These are phyloP conservation scores for Tolypocladium album DNA, from an alignment of 2,329 filamentous ascomycete species.

Conservation along the genomic window DNA sequence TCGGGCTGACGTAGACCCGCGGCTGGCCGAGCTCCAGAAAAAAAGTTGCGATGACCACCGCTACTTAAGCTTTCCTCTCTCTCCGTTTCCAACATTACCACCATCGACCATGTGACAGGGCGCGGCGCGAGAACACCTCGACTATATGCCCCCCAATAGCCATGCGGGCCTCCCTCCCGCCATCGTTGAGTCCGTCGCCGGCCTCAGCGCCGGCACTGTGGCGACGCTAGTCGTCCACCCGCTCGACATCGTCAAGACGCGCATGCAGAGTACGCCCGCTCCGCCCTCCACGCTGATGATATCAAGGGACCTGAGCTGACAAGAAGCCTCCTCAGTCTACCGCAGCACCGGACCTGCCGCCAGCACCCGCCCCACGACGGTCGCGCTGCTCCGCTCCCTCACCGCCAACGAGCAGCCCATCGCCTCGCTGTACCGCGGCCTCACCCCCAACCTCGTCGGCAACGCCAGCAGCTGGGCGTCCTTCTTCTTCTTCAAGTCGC, in stretches of 20 bases:
- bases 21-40: background rate
- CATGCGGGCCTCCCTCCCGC: slow-evolving; percentile 61
- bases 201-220: slow-evolving; percentile 77
- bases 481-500: slow-evolving; percentile 73
- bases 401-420: slow-evolving; percentile 42
- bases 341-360: slow-evolving; percentile 29
- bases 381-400: slow-evolving; percentile 41
- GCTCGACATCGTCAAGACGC: slow-evolving; percentile 91
- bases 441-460: slow-evolving; percentile 82
- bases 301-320: background rate
- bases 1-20: slow-evolving; percentile 2
- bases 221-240: slow-evolving; percentile 85
- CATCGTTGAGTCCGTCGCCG: slow-evolving; percentile 77
- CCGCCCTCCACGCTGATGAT: background rate
- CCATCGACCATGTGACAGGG: slow-evolving; percentile 12
- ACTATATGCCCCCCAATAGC: slow-evolving; percentile 35
- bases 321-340: slow-evolving; percentile 30
- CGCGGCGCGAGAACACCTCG: background rate
- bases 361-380: slow-evolving; percentile 31
- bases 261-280: slow-evolving; percentile 63
- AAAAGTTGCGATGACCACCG: background rate
- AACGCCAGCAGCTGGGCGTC: slow-evolving; percentile 85
- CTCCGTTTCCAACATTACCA: background rate
- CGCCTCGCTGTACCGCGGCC: slow-evolving; percentile 73
- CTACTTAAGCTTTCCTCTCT: background rate